Base-by-base conservation (phyloP, 2,329 filamentous ascomycete species). In the Botryotinia calthae region DNA sequence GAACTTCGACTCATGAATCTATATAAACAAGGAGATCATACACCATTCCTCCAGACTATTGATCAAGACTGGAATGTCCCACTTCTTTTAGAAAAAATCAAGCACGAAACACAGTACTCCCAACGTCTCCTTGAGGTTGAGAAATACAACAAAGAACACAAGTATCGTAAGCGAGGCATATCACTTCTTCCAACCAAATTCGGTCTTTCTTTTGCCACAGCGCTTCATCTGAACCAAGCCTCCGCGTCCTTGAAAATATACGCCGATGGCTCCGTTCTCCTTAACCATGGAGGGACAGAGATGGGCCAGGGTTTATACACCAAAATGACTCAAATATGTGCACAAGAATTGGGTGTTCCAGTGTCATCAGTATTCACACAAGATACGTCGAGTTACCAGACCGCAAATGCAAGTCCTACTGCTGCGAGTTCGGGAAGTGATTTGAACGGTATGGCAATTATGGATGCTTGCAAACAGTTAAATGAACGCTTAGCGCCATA, bases 301-400 rank as follows among this genome's bases (percentile, higher is more conserved):
- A 98, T 98, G 95, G 95, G 95, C 12, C 95, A 98, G 82, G 95
- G 77, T 9, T 85, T 98, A 7, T 93, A 98, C 83, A 98, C 95
- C 20, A 98, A 98, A 84, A 97, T 98, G 90, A 91, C 88, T 58
- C 95, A 96, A 87, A 93, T 98, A 74, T 93, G 94, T 0, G 95
- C 95, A 0, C 93, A 98, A 83, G 93, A 95, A 1, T 88, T 98
- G 2, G 83, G 88, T 51, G 91, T 98, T 0, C 93, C 95, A 0
- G 85, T 94, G 70, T 90, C 92, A 37, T 87, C 88, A 73, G 93
- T 98, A 73, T 93, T 92, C 84, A 97, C 98, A 78, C 94, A 93
- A 3, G 95, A 98, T 80, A 98, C 95, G 0, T 90, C 94, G 0
- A 98, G 95, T 8, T 97, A 97, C 81, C 97, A 95, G 0, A 95